These are phyloP conservation scores for Botrytis paeoniae DNA, from an alignment of 2,329 filamentous ascomycete genomes.

Conservation along the genomic window DNA sequence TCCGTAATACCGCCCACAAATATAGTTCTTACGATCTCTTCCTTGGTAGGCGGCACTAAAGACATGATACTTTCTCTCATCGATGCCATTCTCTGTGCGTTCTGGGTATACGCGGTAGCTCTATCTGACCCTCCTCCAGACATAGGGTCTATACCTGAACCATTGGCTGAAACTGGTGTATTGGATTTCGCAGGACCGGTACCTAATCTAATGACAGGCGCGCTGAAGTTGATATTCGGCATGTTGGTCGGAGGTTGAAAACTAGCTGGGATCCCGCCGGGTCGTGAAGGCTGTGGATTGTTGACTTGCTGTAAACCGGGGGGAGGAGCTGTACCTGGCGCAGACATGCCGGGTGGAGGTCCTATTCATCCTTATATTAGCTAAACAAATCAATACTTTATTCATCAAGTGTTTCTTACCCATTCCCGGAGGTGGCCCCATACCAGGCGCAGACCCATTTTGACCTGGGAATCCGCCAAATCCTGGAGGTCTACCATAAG, in stretches of 20 bases:
- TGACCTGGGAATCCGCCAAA: slow-evolving; percentile 68
- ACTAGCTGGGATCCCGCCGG: slow-evolving; percentile 73
- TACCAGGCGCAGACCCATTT: slow-evolving; percentile 56
- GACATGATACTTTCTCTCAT: slow-evolving; percentile 67
- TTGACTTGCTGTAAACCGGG: slow-evolving; percentile 75
- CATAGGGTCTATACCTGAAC: slow-evolving; percentile 43
- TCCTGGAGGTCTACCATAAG: slow-evolving; percentile 70
- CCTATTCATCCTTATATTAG: slow-evolving; percentile 45
- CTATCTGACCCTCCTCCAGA: slow-evolving; percentile 34
- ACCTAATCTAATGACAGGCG: slow-evolving; percentile 90
- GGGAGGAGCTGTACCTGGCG: slow-evolving; percentile 75
- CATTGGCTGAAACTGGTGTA: slow-evolving; percentile 38
- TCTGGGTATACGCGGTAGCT: slow-evolving; percentile 41
- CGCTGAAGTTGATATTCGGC: slow-evolving; percentile 97
- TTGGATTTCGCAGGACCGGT: slow-evolving; percentile 67
- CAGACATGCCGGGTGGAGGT: slow-evolving; percentile 76
- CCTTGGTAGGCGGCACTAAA: slow-evolving; percentile 76
- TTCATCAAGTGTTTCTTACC: slow-evolving; percentile 52
- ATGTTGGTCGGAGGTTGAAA: slow-evolving; percentile 90
- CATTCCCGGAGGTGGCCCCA: slow-evolving; percentile 78
- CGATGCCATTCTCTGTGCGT: slow-evolving; percentile 61
- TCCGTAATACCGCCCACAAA: slow-evolving; percentile 86
- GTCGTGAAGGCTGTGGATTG: slow-evolving; percentile 72
- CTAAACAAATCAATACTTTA: slow-evolving; percentile 10
- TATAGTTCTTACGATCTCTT: slow-evolving; percentile 88